Percentiles rank a stretch among this genome's conserved stretches.
These are phyloP conservation scores for Cinchona pubescens DNA, from an alignment of 257 asterid species.

Conservation along the genomic window DNA sequence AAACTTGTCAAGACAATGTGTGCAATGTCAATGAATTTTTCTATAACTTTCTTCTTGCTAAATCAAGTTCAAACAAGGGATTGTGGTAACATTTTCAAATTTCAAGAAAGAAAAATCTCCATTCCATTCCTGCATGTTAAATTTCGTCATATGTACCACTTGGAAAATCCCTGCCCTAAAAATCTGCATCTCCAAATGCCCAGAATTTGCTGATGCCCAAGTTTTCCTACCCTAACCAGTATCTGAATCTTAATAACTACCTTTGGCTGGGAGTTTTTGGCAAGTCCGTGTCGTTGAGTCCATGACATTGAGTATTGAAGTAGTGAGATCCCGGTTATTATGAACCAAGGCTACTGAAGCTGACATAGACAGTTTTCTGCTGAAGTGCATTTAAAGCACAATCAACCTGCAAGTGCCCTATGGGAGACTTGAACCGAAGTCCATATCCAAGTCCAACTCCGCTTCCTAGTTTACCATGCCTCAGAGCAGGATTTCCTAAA, in stretches of 20 bases:
- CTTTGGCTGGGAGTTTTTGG: not conserved
- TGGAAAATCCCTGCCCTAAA: not conserved
- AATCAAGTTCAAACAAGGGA: not conserved
- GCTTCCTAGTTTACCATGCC: conserved; percentile 88
- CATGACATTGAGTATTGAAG: too few relatives aligned
- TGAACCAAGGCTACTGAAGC: conserved; percentile 66
- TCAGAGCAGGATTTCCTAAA: conserved; percentile 82
- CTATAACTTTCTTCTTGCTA: not conserved
- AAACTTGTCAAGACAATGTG: not conserved
- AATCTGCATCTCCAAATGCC: not conserved
- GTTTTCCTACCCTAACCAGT: not conserved
- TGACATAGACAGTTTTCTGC: conserved; percentile 74
- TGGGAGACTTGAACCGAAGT: conserved; percentile 68
- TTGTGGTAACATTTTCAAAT: too few relatives aligned
- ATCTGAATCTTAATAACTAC: not conserved
- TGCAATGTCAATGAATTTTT: not conserved
- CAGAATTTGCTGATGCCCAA: not conserved
- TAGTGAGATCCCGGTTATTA: conserved; percentile 3
- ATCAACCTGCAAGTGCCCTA: conserved; percentile 85
- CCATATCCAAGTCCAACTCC: conserved; percentile 86
- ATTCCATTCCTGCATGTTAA: not conserved
- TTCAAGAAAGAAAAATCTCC: too few relatives aligned
- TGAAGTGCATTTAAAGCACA: conserved; percentile 67
- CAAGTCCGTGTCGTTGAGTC: too few relatives aligned
- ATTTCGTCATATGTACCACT: conserved; percentile 4